A percentile compares a stretch with the other conserved stretches of the same genome.
phyloP scores from a whole-genome alignment of 1,284 basidiomycete species.

The Pisolithus thermaeus region DNA sequence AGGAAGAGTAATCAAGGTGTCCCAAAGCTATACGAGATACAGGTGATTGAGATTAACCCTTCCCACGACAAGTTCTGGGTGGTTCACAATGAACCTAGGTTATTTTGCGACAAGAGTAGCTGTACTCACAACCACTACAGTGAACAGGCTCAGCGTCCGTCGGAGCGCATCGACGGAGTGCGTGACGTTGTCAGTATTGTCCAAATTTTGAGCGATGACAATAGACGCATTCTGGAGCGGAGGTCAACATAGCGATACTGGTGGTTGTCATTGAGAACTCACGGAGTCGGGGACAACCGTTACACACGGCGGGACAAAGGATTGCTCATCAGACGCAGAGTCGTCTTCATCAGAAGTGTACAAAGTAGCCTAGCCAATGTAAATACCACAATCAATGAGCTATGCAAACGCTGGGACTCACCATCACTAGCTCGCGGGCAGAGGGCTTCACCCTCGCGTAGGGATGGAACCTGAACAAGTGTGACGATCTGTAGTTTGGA shows the following conservation, averaged over 20 bases:
- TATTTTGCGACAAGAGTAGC: background rate
- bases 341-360: too few relatives aligned
- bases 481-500: background rate
- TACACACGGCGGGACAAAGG: background rate
- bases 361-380: too few relatives aligned
- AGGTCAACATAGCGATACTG: background rate
- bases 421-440: background rate
- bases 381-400: too few relatives aligned
- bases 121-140: background rate
- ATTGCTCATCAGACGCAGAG: background rate
- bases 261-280: background rate
- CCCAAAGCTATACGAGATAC: too few relatives aligned
- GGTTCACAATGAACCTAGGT: background rate
- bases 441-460: constrained; percentile 1
- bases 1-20: too few relatives aligned
- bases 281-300: background rate
- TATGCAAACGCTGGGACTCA: background rate
- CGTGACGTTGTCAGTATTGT: background rate
- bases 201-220: background rate
- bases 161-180: background rate
- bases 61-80: background rate
- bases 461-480: background rate
- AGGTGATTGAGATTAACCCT: too few relatives aligned
- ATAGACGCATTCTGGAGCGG: background rate
- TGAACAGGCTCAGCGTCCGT: background rate